Evolutionary conservation across 2,329 filamentous ascomycete genomes (phyloP).

Genomic region (Fusarium graminum): DNA sequence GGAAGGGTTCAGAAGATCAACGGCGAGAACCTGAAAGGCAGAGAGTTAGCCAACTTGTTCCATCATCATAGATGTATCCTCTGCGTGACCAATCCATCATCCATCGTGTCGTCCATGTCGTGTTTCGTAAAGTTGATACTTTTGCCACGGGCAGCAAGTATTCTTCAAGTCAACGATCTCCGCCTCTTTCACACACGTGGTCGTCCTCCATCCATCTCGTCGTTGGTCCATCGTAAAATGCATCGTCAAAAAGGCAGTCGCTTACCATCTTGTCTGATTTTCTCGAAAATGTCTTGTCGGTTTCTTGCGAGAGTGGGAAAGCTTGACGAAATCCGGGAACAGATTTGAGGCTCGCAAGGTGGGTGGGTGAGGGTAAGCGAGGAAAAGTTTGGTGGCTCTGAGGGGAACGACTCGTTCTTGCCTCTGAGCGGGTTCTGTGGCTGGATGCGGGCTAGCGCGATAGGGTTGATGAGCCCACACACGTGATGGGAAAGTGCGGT

Average conservation of each 20-base stretch:
- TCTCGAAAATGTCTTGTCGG: constrained; percentile 57
- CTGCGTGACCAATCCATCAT: constrained; percentile 29
- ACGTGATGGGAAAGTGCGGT: constrained; percentile 52
- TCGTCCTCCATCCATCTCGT: constrained; percentile 40
- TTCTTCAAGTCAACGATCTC: constrained; percentile 36
- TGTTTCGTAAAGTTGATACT: constrained; percentile 39
- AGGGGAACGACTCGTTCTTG: constrained; percentile 53
- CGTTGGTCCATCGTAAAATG: constrained; percentile 39
- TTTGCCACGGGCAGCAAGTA: constrained; percentile 34
- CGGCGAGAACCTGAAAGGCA: constrained; percentile 89
- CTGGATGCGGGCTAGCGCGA: constrained; percentile 54
- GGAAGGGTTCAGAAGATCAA: constrained; percentile 99
- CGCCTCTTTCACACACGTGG: constrained; percentile 37
- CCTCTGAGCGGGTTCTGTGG: constrained; percentile 56
- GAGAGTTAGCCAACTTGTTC: constrained; percentile 61
- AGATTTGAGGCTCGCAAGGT: constrained; percentile 67
- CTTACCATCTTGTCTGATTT: constrained; percentile 79
- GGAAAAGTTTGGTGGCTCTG: constrained; percentile 63
- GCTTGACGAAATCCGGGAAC: constrained; percentile 68
- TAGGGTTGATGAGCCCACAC: constrained; percentile 57
- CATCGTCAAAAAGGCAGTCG: constrained; percentile 47
- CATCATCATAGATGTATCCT: constrained; percentile 35
- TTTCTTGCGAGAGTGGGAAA: constrained; percentile 62
- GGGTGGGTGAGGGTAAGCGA: constrained; percentile 61
- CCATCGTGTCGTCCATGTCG: constrained; percentile 19